Evolutionary conservation across 768 basidiomycete genomes (phyloP), one percentile per base, ranked within the genome.

Genomic region (Heimioporus sp.): DNA sequence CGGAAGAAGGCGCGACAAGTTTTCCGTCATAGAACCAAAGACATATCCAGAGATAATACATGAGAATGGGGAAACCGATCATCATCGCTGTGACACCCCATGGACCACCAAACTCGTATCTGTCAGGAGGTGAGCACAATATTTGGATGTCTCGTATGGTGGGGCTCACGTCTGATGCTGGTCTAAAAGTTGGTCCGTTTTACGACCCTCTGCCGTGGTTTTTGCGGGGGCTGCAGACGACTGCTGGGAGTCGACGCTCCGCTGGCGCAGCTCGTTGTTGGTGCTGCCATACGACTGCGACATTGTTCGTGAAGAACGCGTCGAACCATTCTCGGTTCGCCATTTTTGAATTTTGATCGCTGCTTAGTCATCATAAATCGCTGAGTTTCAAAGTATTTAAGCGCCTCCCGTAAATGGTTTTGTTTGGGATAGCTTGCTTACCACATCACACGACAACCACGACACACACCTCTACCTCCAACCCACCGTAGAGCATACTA

Each of bases 1-100:
- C 52, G 9, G 88, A 88, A 13, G 71, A 71, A 1, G 93, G 94
- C 56, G 77, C 69, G 9, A 87, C 81, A 34, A 94, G 74, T 57
- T 80, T 79, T 38, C 97, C 97, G 58, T 97, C 88, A 65, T 98
- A 94, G 71, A 95, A 96, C 84, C 88, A 92, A 34, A 98, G 80
- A 65, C 97, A 99, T 52, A 92, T 92, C 92, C 93, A 98, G 56
- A 98, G 81, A 74, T 98, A 99, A 71, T 97, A 99, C 94, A 99
- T 98, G 55, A 98, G 79, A 21, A 87, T 69, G 0, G 97, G 97
- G 66, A 99, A 99, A 43, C 89, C 86, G 17, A 85, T 77, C 89
- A 99, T 98, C 73, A 99, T 98, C 12, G 87, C 89, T 11, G 83
- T 69, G 24, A 95, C 93, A 41, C 96, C 97, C 72, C 79, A 79